Percentiles rank a stretch among this genome's conserved stretches.
Conservation (phyloP, 2,329 filamentous ascomycete species). For the Grosmannia serpens region DNA sequence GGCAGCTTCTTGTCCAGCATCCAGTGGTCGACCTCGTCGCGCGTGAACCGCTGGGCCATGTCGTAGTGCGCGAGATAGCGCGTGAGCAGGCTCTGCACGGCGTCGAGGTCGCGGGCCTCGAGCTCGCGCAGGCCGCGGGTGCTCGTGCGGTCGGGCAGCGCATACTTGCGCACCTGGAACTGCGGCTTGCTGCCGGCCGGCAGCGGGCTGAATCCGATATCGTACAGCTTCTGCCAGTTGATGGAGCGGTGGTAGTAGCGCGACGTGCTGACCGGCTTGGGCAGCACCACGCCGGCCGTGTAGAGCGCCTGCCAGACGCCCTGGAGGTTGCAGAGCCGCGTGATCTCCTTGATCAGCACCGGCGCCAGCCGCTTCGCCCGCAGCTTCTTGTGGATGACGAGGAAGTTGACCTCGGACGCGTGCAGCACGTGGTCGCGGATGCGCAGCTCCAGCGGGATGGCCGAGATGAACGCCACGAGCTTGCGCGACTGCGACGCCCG, state of each 20-base stretch:
- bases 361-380: slow-evolving; percentile 85
- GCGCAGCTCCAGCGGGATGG: slow-evolving; percentile 73
- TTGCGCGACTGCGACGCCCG: slow-evolving; percentile 72
- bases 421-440: slow-evolving; percentile 66
- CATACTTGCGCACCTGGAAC: slow-evolving; percentile 77
- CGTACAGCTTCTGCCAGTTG: slow-evolving; percentile 93
- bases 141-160: slow-evolving; percentile 61
- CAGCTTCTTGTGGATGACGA: slow-evolving; percentile 96
- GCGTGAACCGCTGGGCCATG: slow-evolving; percentile 69
- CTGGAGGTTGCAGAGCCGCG: slow-evolving; percentile 75
- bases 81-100: slow-evolving; percentile 61
- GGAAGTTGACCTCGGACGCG: slow-evolving; percentile 92
- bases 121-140: slow-evolving; percentile 71
- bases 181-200: slow-evolving; percentile 73
- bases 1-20: slow-evolving; percentile 58
- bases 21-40: slow-evolving; percentile 81
- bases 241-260: slow-evolving; percentile 91
- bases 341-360: slow-evolving; percentile 95
- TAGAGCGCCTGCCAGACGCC: slow-evolving; percentile 93
- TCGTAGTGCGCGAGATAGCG: slow-evolving; percentile 73
- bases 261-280: slow-evolving; percentile 83
- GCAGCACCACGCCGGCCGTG: slow-evolving; percentile 82
- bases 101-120: slow-evolving; percentile 65
- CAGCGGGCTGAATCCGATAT: slow-evolving; percentile 85
- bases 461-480: slow-evolving; percentile 91